Evolutionary conservation across 148 eudicot genomes (phyloP), one percentile per base, ranked within the genome.

Genomic region (Selenicereus undatus): DNA sequence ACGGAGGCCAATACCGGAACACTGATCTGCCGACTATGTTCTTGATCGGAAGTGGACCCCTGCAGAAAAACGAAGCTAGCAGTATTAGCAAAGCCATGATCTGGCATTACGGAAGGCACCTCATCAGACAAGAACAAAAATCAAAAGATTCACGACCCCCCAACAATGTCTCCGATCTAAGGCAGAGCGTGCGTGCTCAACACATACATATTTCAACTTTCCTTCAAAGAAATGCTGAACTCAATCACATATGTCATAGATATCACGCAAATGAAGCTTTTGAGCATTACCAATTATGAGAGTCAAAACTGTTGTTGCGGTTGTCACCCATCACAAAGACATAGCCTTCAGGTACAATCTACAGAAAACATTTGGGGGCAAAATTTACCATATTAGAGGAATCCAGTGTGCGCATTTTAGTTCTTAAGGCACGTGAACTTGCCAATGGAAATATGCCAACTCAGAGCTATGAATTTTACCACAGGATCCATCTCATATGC

Each of bases 251-350:
- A 20, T 60, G 1, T n/a, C 36, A 43, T 26, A 48, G 52, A 48
- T 48, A 48, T 48, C 52, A 48, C 10, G 52, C 3, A 50, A 69
- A 58, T 24, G 24, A 22, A 52, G 54, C 76, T 39, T 52, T 69
- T 0, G 24, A 29, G 26, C 24, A n/a, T 87, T 89, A 95, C 98
- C 98, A 95, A 78, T 91, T 89, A 78, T 91, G 97, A 43, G 98
- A 95, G 87, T 93, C 98, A 48, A 88, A 93, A 81, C 98, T 95
- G 82, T 91, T 93, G 88, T 95, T 95, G 30, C 97, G 94, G 81
- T 95, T 95, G 91, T 95, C 98, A 51, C 98, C 98, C 92, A 95
- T 83, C 73, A 95, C 98, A 82, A 91, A 93, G 27, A 95, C 98
- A 84, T 88, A 90, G 74, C 96, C 98, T 82, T 91, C 93, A 21